Evolutionary conservation across 805 yeast species (phyloP), one percentile per base, ranked within the genome.

Genomic region (Candida ipomoeae): DNA sequence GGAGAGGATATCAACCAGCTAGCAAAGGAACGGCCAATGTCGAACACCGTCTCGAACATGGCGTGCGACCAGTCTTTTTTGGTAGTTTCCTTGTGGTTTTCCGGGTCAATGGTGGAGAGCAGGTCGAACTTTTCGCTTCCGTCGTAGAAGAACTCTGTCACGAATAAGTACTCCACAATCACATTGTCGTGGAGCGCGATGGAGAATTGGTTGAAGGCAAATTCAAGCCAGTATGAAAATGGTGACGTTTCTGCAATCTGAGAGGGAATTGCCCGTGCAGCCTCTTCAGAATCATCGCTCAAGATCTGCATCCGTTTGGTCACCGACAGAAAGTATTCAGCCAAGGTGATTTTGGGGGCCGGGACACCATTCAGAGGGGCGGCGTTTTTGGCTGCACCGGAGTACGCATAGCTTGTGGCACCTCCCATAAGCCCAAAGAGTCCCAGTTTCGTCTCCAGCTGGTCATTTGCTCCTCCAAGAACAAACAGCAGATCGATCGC

Each of bases 191-290:
- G 63, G 7, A 90, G 62, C 0, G 95, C 91, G 33, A 83, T 65
- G 55, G 83, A 83, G 70, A 89, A 83, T 59, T 85, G 87, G 51
- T 85, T 74, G 64, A 83, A 89, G 0, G 87, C 83, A 48, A 79
- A 79, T 59, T 90, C 97, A 49, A 87, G 70, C 80, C 86, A 82
- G 59, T 84, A 83, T 14, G 77, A 71, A 54, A 78, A 73, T 3
- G 83, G 82, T 48, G 83, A 84, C 14, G 84, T 79, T 64, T 90
- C 96, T 0, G 96, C 96, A 34, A 89, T 87, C 61, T 87, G 91
- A 0, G 91, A 88, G 4, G 87, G 81, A 71, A 90, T 81, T n/a
- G 57, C 57, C 20, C 52, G 48, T 6, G 53, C 50, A 0, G 85
- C 91, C 37, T 53, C 54, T 7, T 44, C 52, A 14, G 52, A 68